Evolutionary conservation across 1,284 basidiomycete genomes (phyloP), one percentile per base, ranked within the genome.

Genomic region (Austroboletus niveus): DNA sequence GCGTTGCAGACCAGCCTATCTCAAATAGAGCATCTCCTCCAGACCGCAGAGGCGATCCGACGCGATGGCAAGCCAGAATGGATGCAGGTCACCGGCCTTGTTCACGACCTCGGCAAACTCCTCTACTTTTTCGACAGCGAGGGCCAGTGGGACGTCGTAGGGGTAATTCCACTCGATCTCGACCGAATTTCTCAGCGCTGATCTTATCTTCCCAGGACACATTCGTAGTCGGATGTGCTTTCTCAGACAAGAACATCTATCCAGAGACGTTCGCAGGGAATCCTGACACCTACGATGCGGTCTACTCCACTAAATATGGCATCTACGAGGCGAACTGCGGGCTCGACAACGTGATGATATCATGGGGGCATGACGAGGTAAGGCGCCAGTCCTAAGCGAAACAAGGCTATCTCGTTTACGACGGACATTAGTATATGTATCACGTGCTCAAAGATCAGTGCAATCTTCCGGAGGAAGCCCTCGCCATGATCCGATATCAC

Each of bases 401-500:
- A 12, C 8, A 42, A 34, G 51, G 40, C 36, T n/a, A 41, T 53
- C 57, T 63, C 9, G 15, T n/a, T 36, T 14, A 42, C 54, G 47
- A 46, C 43, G 52, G 46, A 59, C 49, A 42, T 48, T 46, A 89
- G 87, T 91, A 91, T 63, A 73, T 91, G 8, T 91, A 89, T 67
- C 74, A 87, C 57, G 84, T 91, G 55, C 71, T 89, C 49, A 89
- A 89, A 69, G 82, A 84, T 58, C 89, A 91, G 65, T 82, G 81
- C 61, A 79, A 78, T n/a, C 82, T 96, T 1, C 93, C 93, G 1
- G 79, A 81, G 49, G 92, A 91, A 61, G 93, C 80, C 0, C 77
- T 96, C 35, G 85, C 88, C 27, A 96, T 96, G 93, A 92, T 96
- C 64, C 84, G 93, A 27, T 95, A 92, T 71, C 93, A 96, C 74